Evolutionary conservation across 345 rosid species (phyloP).

Genomic region (Noccaea bulbosa): DNA sequence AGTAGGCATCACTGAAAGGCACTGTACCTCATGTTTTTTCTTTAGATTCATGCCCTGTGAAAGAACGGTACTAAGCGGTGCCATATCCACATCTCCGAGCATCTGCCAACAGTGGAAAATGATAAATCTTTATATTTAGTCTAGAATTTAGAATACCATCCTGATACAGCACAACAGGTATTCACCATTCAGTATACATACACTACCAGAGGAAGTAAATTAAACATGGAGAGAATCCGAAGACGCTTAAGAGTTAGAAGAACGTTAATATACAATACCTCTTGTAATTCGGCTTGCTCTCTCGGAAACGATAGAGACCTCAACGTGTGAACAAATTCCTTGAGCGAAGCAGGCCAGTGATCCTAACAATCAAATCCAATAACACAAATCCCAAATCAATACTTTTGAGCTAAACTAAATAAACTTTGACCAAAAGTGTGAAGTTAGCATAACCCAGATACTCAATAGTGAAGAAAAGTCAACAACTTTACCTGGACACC

Average conservation of each 20-base stretch:
- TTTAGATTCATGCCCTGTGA: constrained; percentile 89
- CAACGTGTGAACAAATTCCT: constrained; percentile 60
- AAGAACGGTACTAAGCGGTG: constrained; percentile 66
- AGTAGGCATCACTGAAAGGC: constrained; percentile 13
- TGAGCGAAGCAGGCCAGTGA: constrained; percentile 86
- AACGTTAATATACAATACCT: constrained; percentile 45
- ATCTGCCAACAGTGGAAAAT: constrained; percentile 49
- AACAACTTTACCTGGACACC: constrained; percentile 53
- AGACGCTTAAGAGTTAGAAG: neutral
- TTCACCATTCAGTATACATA: constrained; percentile 15
- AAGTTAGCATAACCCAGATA: neutral
- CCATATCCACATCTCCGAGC: constrained; percentile 52
- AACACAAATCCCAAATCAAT: neutral
- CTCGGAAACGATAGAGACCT: constrained; percentile 73
- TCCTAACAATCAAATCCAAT: constrained; percentile 50
- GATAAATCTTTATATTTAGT: neutral
- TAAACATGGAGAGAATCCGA: neutral
- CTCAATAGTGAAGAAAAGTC: neutral
- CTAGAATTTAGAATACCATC: neutral
- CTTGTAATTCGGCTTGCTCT: constrained; percentile 59
- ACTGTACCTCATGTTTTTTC: constrained; percentile 86
- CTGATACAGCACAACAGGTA: neutral
- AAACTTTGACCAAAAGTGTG: neutral
- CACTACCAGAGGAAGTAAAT: neutral
- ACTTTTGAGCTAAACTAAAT: neutral